Evolutionary conservation across 2,329 filamentous ascomycete genomes (phyloP), one percentile per base, ranked within the genome.

Genomic region (Exophiala sp.): DNA sequence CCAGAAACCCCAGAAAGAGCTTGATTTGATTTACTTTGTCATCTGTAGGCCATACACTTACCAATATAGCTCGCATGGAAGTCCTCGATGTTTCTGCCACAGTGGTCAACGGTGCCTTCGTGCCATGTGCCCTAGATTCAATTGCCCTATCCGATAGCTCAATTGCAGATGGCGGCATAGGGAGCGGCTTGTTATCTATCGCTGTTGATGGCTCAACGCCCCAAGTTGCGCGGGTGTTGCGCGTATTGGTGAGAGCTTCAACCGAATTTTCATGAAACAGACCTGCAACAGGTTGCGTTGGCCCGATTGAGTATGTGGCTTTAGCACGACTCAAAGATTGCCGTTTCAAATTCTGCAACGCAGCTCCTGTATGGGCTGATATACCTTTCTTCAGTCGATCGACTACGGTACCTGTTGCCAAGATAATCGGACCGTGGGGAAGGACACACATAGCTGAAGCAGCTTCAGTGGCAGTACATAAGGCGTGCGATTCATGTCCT

Each of bases 41-140:
- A 1, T 96, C 72, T 0, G 71, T 77, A 0, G 88, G 86, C 82
- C 88, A 87, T 0, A 96, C 77, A 0, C 88, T 91, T 11, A 69
- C 69, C 44, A 91, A 72, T 16, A 91, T 85, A n/a, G 74, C 67
- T 16, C 65, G 69, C 2, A 89, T 48, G 4, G 72, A 66, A 35
- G 57, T 52, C 7, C 58, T 21, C 6, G 52, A 42, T 16, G 38
- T 14, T 10, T 20, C 7, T 14, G 42, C 20, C 24, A 44, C 38
- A 29, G 24, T 20, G 41, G 16, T 35, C 24, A 43, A 18, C 11
- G 38, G 10, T 42, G 29, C n/a, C 7, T 29, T 33, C 21, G 10
- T 33, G 33, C n/a, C 33, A 35, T n/a, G 9, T 9, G 33, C 9
- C n/a, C 33, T 35, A 9, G 33, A 35, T 35, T n/a, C 33, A 2